Evolutionary conservation across 2,329 filamentous ascomycete genomes (phyloP), one percentile per base, ranked within the genome.

Genomic region (Aspergillus proliferans): DNA sequence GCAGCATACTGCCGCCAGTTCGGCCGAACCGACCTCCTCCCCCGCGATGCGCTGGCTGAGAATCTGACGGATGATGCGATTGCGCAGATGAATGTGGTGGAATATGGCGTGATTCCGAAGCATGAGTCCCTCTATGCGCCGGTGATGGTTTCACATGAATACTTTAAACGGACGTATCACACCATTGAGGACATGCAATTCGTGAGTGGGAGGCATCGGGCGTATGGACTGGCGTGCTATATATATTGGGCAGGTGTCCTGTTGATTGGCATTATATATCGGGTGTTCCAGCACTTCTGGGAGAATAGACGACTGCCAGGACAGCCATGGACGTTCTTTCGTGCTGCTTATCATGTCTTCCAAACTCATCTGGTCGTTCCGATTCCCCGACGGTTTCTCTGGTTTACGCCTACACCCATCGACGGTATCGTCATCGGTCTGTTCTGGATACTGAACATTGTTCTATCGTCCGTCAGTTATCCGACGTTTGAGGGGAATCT

Each of bases 361-460:
- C 56, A 67, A 21, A 65, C 62, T 2, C 58, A 73, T 54, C 43
- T 79, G 8, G 64, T 74, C 7, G 59, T 74, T 8, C 72, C 76
- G 3, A 67, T 72, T 1, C 65, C 74, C 0, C 69, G 71, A 26
- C 61, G 66, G 0, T 53, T 74, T 1, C 65, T 70, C 6, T 73
- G 69, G 54, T 73, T 69, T 52, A 75, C 72, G 1, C 75, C 76
- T 2, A 74, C 72, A 1, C 71, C 77, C 9, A 63, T 75, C 0
- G 75, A 79, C 47, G 69, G 69, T 4, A 52, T 78, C 1, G 63
- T 74, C 2, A 67, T 79, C 3, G 30, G 65, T 1, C 53, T 68
- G 0, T 79, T 76, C 52, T 73, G 76, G 57, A 9, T 68, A 2
- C 49, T 80, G 8, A 78, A 73, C 45, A 58, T 71, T 3, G 46